phyloP scores from a whole-genome alignment of 2,329 filamentous ascomycete species.

The Ascocoryne sarcoides region DNA sequence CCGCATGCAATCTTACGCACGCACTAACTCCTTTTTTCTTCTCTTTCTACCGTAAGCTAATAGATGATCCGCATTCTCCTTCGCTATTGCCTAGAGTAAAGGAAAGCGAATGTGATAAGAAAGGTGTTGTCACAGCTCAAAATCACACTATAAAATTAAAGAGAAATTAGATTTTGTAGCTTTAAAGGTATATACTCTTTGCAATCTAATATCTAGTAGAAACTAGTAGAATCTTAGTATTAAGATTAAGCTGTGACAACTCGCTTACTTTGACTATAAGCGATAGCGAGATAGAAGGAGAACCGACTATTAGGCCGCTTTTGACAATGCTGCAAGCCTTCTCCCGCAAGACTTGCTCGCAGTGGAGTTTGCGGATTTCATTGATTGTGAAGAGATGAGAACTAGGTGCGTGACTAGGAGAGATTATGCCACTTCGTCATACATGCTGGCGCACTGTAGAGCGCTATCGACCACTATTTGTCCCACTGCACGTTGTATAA shows the following conservation, averaged over 20 bases:
- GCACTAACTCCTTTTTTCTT: constrained; percentile 10
- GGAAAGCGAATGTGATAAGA: too few species aligned
- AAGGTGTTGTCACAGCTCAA: too few species aligned
- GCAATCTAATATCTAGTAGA: too few species aligned
- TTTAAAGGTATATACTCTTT: too few species aligned
- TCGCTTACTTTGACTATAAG: too few species aligned
- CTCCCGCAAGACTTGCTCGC: constrained; percentile 12
- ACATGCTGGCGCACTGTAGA: constrained; percentile 16
- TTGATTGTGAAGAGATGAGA: constrained; percentile 14
- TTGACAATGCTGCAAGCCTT: constrained; percentile 11
- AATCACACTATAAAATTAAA: too few species aligned
- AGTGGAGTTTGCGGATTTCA: constrained; percentile 14
- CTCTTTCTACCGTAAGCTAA: constrained; percentile 12
- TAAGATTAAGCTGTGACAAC: too few species aligned
- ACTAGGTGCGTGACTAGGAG: constrained; percentile 14
- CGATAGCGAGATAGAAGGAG: too few species aligned
- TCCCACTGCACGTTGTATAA: constrained; percentile 25
- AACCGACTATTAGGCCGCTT: constrained; percentile 7
- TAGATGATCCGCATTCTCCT: too few species aligned
- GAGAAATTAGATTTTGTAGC: too few species aligned
- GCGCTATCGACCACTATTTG: constrained; percentile 12
- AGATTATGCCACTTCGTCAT: constrained; percentile 14
- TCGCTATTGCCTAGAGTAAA: too few species aligned
- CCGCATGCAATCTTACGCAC: constrained; percentile 21
- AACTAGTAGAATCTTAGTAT: too few species aligned